Percentiles rank a stretch among this genome's conserved stretches.
These are phyloP conservation scores for Zoysia matrella DNA, from an alignment of 202 grass and related monocot species.

Conservation along the genomic window DNA sequence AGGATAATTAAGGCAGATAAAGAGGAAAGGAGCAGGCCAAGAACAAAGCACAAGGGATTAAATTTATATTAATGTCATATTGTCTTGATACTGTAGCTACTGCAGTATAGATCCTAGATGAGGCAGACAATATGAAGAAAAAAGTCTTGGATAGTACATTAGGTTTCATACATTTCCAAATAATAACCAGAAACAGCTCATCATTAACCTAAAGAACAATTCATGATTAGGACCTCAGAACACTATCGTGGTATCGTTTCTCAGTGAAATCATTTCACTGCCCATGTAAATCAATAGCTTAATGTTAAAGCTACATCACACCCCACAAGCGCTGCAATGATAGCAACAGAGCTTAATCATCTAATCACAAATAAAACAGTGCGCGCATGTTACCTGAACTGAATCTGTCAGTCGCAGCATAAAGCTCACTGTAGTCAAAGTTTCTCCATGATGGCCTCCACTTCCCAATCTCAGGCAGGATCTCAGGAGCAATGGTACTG, in stretches of 20 bases:
- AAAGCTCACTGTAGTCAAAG: slow-evolving; percentile 88
- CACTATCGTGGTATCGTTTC: slow-evolving; percentile 9
- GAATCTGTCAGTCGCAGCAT: slow-evolving; percentile 79
- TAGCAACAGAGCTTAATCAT: slow-evolving; percentile 39
- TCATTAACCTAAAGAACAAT: slow-evolving; percentile 37
- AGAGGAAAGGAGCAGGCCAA: background rate
- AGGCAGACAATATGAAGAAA: slow-evolving; percentile 23
- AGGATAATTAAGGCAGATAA: background rate
- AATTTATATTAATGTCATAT: slow-evolving; percentile 9
- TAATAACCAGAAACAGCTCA: slow-evolving; percentile 33
- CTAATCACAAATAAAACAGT: slow-evolving; percentile 22
- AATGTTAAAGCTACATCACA: slow-evolving; percentile 41
- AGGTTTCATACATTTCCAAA: slow-evolving; percentile 20
- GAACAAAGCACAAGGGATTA: slow-evolving; percentile 2
- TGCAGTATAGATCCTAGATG: slow-evolving; percentile 2
- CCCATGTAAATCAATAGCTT: slow-evolving; percentile 37
- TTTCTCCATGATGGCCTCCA: slow-evolving; percentile 94
- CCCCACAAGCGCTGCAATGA: slow-evolving; percentile 44
- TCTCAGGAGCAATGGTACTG: slow-evolving; percentile 62
- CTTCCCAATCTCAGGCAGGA: slow-evolving; percentile 69
- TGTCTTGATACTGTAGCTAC: slow-evolving; percentile 13
- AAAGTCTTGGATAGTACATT: background rate
- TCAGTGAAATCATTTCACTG: slow-evolving; percentile 17
- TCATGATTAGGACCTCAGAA: slow-evolving; percentile 54
- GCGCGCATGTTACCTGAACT: slow-evolving; percentile 68